These are phyloP conservation scores for Aquanectria penicillioides DNA, from an alignment of 2,329 filamentous ascomycete species.

Conservation along the genomic window DNA sequence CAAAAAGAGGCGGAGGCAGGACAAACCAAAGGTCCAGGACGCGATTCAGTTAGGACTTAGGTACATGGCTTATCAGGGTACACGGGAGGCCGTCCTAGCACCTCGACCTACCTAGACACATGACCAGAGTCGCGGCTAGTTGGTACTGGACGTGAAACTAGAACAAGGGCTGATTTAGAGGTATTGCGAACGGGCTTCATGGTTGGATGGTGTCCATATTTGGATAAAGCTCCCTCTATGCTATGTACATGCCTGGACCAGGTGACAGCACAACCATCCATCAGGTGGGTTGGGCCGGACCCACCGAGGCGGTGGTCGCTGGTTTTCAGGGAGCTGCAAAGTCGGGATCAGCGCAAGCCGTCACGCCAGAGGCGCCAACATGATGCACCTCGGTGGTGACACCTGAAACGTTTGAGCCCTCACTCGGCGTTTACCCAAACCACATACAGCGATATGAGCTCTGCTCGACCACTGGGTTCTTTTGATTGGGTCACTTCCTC, in stretches of 20 bases:
- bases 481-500: too few species aligned
- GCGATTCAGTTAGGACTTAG: background rate
- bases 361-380: conserved; percentile 12
- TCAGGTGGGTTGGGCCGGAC: conserved; percentile 2
- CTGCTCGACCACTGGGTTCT: too few species aligned
- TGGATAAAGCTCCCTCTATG: too few species aligned
- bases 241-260: background rate
- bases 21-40: background rate
- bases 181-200: too few species aligned
- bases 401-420: conserved; percentile 16
- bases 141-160: too few species aligned
- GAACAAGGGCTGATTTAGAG: too few species aligned
- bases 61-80: too few species aligned
- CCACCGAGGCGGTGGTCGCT: background rate
- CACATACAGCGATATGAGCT: too few species aligned
- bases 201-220: too few species aligned
- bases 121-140: too few species aligned
- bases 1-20: conserved; percentile 4
- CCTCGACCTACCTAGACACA: too few species aligned
- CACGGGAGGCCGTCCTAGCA: too few species aligned
- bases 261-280: background rate
- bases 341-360: conserved; percentile 6
- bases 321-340: background rate
- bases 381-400: conserved; percentile 3
- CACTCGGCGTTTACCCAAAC: background rate